Evolutionary conservation across 1,284 basidiomycete species (phyloP).

Genomic region (Moesziomyces globuligerus): DNA sequence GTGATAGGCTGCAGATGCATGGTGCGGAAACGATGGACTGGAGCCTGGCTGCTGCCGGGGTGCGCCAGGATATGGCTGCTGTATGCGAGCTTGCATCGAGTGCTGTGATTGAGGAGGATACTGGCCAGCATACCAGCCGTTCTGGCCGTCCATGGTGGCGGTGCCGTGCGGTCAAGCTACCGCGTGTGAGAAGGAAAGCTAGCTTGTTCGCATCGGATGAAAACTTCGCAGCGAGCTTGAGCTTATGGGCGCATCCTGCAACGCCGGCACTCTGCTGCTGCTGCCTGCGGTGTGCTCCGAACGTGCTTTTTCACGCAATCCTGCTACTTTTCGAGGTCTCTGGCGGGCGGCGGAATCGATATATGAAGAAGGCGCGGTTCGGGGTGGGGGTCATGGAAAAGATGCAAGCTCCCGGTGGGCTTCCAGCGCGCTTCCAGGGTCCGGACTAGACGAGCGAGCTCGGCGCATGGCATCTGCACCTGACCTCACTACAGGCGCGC

Average conservation of each 20-base stretch:
- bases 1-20: constrained; percentile 1
- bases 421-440: too few relatives aligned
- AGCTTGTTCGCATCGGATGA: not conserved
- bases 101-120: constrained; percentile 10
- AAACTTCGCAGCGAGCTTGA: constrained; percentile 2
- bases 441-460: too few relatives aligned
- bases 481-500: too few relatives aligned
- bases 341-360: too few relatives aligned
- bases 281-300: too few relatives aligned
- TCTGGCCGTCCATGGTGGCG: constrained; percentile 21
- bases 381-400: too few relatives aligned
- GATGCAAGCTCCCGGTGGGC: too few relatives aligned
- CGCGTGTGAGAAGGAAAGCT: too few relatives aligned
- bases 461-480: too few relatives aligned
- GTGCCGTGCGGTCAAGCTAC: not conserved
- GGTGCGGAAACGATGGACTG: not conserved
- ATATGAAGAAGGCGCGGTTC: too few relatives aligned
- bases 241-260: not conserved
- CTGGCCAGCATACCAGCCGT: constrained; percentile 25
- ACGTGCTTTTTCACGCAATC: too few relatives aligned
- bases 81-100: constrained; percentile 5
- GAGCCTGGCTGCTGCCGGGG: constrained; percentile 4
- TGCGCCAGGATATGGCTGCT: constrained; percentile 4
- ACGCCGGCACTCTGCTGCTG: not conserved
- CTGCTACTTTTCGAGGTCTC: too few relatives aligned